Evolutionary conservation across 164 flowering plant species (phyloP), one percentile per base, ranked within the genome.

Genomic region (Cinnamomum chago): DNA sequence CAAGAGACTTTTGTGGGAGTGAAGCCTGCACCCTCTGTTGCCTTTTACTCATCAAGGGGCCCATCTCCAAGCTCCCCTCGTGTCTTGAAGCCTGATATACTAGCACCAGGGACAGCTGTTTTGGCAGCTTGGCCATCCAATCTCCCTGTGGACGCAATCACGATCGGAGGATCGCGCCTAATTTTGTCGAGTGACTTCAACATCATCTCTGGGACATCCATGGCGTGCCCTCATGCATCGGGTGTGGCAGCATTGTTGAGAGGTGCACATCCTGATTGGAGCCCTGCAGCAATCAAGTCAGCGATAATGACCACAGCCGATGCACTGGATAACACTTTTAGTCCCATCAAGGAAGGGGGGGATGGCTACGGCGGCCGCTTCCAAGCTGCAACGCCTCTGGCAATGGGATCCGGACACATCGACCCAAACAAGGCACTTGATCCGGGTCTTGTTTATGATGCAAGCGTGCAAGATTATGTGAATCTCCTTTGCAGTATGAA

Each of bases 271-370:
- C 92, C 94, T 0, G 86, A 85, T 1, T 90, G 95, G 94, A 87
- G 88, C 78, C 90, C 94, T 0, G 92, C 93, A 0, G 89, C 92
- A 13, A 89, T 89, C 68, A 77, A 90, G 15, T 92, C 95, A 2
- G 90, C 97, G 73, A 81, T 89, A 79, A 88, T 90, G 91, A 91
- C 94, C 13, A 88, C 94, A 1, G 80, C 94, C 0, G 62, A 82
- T 62, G 1, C 33, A 1, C 3, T 75, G 15, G 92, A 91, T 70
- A 87, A 88, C 73, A 82, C 88, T 0, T 10, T 15, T 0, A 73
- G 28, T 3, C 84, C 87, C 12, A 90, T 89, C 62, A 72, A 60
- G 75, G 89, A 87, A 58, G 50, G 58, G 0, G 88, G 86, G 1
- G 22, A 47, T 0, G 17, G 11, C 0, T 62, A 28, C 2, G 23